Evolutionary conservation across 495 filamentous ascomycete species (phyloP).

Genomic region (Aspergillus olivimuriae): DNA sequence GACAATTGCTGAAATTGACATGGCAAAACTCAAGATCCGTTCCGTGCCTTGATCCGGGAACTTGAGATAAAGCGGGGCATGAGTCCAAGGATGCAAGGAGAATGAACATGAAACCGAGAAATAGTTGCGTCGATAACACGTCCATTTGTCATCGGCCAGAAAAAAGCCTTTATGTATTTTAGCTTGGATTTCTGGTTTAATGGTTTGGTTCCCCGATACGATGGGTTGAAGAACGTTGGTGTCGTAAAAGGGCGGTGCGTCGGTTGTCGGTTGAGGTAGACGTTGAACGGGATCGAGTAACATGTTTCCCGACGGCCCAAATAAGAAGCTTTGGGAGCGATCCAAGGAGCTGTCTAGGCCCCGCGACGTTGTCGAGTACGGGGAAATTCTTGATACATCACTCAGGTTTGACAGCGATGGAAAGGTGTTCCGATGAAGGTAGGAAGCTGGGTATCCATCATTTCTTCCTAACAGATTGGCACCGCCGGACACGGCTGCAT

Average conservation of each 20-base stretch:
- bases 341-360: conserved; percentile 30
- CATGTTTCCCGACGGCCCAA: conserved; percentile 20
- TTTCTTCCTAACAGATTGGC: conserved; percentile 28
- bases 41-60: conserved; percentile 44
- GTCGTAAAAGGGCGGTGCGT: conserved; percentile 50
- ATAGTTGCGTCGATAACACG: conserved; percentile 93
- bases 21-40: conserved; percentile 60
- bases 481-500: conserved; percentile 20
- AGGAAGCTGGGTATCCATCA: conserved; percentile 31
- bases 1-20: conserved; percentile 81
- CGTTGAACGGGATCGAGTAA: conserved; percentile 30
- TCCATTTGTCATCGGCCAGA: conserved; percentile 80
- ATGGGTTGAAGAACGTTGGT: conserved; percentile 54
- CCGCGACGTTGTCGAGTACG: conserved; percentile 31
- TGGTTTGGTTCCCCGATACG: conserved; percentile 51
- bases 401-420: conserved; percentile 28
- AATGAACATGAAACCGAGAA: conserved; percentile 85
- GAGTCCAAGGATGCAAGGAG: conserved; percentile 48
- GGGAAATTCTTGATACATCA: conserved; percentile 28
- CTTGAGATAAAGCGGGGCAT: conserved; percentile 40
- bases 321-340: conserved; percentile 24
- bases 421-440: conserved; percentile 28
- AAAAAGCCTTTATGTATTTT: conserved; percentile 95
- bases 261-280: conserved; percentile 21
- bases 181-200: conserved; percentile 73